Base-by-base conservation (phyloP, 805 yeast species). In the Ogataea wickerhamii region DNA sequence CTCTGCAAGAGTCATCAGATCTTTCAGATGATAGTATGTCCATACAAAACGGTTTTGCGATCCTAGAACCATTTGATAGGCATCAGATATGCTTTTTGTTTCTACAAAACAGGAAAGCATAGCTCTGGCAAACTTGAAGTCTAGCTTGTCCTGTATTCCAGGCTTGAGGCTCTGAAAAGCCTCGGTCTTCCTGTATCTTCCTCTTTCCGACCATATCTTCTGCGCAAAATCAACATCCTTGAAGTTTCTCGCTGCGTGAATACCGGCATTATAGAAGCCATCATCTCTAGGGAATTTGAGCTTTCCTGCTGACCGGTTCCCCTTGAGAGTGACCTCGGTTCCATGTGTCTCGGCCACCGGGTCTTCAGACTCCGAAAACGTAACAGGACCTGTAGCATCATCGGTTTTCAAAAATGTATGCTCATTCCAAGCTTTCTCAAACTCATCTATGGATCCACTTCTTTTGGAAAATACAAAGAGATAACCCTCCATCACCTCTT, bases 191-290 rank as follows among this genome's bases (percentile, higher is more conserved):
- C 96, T 68, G 61, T 72, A 87, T 17, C 56, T 44, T 2, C 96
- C 96, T 51, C 97, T 74, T 52, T 85, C 95, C 2, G 63, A 59
- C 95, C 96, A 88, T 1, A 85, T 66, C 18, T 62, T 58, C 39
- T 77, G 78, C 4, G 88, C 89, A 53, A 82, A 75, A 0, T 66
- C 67, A 28, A 70, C 58, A 49, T 80, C 73, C 27, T 70, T 67
- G 52, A 74, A 74, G 32, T 67, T 65, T 10, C 72, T 71, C 1
- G 91, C 85, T 1, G 91, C 91, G 40, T 73, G 68, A 51, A 87
- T 62, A 6, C 84, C 80, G 20, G 80, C 64, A 34, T 71, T 72
- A 54, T 83, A 87, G 2, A 79, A 55, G 23, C 71, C 56, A 27
- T 77, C 71, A 40, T 63, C 66, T 19, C 80, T 60, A 10, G 65